These are phyloP conservation scores for Leccinum boreale DNA, from an alignment of 768 basidiomycete species.

Conservation along the genomic window DNA sequence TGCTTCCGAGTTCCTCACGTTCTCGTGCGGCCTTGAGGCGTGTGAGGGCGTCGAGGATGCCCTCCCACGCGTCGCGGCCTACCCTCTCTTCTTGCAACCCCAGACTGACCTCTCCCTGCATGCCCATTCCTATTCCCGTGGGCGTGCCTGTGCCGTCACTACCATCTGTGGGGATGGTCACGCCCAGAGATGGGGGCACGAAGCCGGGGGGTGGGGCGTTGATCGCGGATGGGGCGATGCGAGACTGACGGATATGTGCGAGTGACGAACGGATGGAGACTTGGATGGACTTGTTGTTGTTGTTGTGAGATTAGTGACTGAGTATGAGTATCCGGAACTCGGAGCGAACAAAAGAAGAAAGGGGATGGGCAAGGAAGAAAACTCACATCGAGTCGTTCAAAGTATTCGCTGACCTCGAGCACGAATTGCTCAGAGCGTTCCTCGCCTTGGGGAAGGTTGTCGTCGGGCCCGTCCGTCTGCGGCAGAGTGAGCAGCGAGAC, in stretches of 20 bases:
- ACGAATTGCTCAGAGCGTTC: conserved; percentile 86
- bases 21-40: conserved; percentile 52
- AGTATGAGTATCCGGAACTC: neutral
- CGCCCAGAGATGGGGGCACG: conserved; percentile 75
- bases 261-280: conserved; percentile 71
- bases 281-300: conserved; percentile 59
- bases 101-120: conserved; percentile 38
- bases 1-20: conserved; percentile 12
- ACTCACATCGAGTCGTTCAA: conserved; percentile 74
- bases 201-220: conserved; percentile 72
- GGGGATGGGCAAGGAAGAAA: neutral
- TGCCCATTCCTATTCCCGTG: neutral
- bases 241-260: conserved; percentile 76
- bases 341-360: neutral
- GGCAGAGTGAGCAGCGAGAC: conserved; percentile 79
- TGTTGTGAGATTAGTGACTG: neutral
- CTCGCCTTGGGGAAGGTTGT: conserved; percentile 71
- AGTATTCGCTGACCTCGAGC: conserved; percentile 81
- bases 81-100: conserved; percentile 77
- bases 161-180: conserved; percentile 57
- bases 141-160: conserved; percentile 11
- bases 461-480: conserved; percentile 69
- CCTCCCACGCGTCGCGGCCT: conserved; percentile 75
- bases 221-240: conserved; percentile 86
- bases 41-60: conserved; percentile 63